phyloP scores from a whole-genome alignment of 2,329 filamentous ascomycete species.

The Huntiella abstrusa region DNA sequence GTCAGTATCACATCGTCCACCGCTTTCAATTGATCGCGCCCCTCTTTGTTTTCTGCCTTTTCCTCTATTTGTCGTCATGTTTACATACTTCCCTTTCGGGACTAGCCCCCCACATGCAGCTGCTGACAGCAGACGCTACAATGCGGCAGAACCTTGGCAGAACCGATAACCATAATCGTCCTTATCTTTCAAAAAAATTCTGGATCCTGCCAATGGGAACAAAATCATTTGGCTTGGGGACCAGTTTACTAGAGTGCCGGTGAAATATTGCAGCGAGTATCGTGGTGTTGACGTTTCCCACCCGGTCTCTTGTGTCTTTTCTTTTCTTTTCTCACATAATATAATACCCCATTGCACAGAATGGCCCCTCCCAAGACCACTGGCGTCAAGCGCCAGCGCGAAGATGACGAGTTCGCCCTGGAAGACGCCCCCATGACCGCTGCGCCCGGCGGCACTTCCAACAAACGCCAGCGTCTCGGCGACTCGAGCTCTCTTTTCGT shows the following conservation, averaged over 20 bases:
- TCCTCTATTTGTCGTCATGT: constrained; percentile 4
- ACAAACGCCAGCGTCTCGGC: constrained; percentile 39
- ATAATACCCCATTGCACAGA: constrained; percentile 1
- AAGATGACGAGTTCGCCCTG: constrained; percentile 17
- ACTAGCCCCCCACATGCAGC: not conserved
- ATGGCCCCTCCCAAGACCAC: constrained; percentile 17
- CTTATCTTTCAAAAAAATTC: constrained; percentile 10
- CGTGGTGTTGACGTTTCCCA: constrained; percentile 2
- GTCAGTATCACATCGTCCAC: no score
- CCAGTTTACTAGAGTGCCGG: not conserved
- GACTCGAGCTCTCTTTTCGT: constrained; percentile 68
- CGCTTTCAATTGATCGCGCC: not conserved
- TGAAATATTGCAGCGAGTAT: not conserved
- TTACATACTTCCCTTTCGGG: constrained; percentile 11
- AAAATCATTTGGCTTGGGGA: not conserved
- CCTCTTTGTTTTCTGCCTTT: constrained; percentile 4
- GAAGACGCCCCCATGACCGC: constrained; percentile 17
- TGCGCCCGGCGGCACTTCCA: constrained; percentile 12
- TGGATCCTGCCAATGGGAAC: not conserved
- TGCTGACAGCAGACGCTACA: not conserved
- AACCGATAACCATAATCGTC: constrained; percentile 10
- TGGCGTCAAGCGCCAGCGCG: constrained; percentile 19
- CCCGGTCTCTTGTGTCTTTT: constrained; percentile 5
- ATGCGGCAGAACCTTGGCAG: constrained; percentile 5
- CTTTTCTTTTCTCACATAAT: not conserved